phyloP scores from a whole-genome alignment of 306 rosid species.

The Canavalia ensiformis region DNA sequence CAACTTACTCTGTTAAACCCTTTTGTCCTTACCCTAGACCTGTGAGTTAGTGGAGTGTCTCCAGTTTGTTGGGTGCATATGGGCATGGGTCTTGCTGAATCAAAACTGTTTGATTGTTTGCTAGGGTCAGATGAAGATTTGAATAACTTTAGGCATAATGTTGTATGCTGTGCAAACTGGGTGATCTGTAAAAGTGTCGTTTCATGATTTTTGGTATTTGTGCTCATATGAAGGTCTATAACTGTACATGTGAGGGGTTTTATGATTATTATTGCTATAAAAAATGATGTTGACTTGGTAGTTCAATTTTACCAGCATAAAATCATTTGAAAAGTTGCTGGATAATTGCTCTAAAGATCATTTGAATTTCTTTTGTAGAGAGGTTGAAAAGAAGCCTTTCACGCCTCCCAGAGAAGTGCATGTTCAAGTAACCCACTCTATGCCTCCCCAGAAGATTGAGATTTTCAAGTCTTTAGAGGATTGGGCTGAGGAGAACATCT shows the following conservation, averaged over 20 bases:
- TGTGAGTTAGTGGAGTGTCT: neutral
- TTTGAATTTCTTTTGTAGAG: slow-evolving; percentile 56
- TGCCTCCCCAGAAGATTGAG: slow-evolving; percentile 91
- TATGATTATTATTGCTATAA: slow-evolving; percentile 12
- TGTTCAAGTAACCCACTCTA: slow-evolving; percentile 86
- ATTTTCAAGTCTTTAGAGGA: slow-evolving; percentile 83
- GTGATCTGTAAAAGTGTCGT: neutral
- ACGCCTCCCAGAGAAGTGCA: slow-evolving; percentile 87
- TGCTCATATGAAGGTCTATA: neutral
- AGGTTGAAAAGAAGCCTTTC: slow-evolving; percentile 81
- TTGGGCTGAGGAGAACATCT: slow-evolving; percentile 86
- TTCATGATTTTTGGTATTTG: neutral
- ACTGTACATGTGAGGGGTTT: neutral
- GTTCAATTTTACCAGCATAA: neutral
- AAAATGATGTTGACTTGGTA: neutral
- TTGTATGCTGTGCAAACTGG: neutral
- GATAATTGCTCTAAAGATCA: slow-evolving; percentile 34
- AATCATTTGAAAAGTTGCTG: neutral
- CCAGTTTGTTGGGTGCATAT: neutral
- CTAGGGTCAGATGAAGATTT: neutral
- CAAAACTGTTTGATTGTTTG: neutral
- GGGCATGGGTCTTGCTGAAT: neutral
- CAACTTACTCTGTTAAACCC: too few species aligned
- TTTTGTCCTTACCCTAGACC: neutral
- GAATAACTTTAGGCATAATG: too few species aligned